phyloP scores from a whole-genome alignment of 1,139 yeast species.

The Kodamaea arcana region DNA sequence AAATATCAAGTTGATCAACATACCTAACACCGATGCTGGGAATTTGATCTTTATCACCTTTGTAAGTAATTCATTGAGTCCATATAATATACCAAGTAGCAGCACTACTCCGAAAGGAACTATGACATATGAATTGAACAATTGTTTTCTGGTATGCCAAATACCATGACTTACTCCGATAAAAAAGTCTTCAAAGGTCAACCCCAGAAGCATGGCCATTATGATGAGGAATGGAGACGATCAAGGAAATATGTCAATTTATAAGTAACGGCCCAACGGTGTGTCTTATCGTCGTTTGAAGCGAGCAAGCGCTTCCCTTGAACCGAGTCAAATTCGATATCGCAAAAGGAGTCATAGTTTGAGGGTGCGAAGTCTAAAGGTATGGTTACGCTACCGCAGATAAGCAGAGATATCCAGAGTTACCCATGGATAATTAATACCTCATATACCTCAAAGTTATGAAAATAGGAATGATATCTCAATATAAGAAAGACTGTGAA shows the following conservation, averaged over 20 bases:
- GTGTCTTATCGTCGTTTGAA: no score
- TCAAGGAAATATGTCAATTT: no score
- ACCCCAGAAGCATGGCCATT: not conserved
- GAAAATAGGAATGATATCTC: no score
- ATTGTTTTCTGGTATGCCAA: constrained; percentile 28
- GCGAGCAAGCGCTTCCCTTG: not conserved
- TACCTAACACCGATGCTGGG: constrained; percentile 74
- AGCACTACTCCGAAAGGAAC: constrained; percentile 36
- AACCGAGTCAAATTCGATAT: not conserved
- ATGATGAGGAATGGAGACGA: no score
- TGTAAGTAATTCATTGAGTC: constrained; percentile 52
- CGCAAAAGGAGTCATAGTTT: not conserved
- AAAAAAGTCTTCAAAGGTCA: constrained; percentile 7
- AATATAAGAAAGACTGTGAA: no score
- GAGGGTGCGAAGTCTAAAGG: not conserved
- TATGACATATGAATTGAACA: constrained; percentile 30
- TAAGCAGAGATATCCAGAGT: no score
- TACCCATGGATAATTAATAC: not conserved
- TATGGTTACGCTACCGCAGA: not conserved
- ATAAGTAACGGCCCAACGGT: no score
- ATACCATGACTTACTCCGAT: constrained; percentile 22
- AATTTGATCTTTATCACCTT: constrained; percentile 50
- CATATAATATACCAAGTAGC: constrained; percentile 50
- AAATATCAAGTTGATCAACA: constrained; percentile 57
- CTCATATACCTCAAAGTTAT: not conserved